Conservation (phyloP, 2,329 filamentous ascomycete species). For the Didymosphaeria variabile region DNA sequence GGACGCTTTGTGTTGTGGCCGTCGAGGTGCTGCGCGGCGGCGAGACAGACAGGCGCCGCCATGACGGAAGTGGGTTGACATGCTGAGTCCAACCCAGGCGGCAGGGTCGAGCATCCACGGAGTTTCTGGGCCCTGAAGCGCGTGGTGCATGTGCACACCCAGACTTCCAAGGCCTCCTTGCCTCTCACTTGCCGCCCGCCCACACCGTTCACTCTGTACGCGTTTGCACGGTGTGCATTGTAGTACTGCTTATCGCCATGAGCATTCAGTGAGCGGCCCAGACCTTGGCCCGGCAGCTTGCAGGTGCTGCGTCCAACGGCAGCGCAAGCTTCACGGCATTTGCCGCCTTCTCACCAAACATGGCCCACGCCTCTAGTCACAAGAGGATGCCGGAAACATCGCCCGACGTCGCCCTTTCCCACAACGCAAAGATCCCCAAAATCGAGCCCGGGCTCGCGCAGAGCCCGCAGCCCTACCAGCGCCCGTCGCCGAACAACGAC, state of each 20-base stretch:
- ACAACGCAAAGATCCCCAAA: conserved; percentile 43
- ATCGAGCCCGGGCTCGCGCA: conserved; percentile 36
- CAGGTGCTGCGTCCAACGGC: conserved; percentile 10
- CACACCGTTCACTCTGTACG: background rate
- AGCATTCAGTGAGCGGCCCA: background rate
- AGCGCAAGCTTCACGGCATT: conserved; percentile 7
- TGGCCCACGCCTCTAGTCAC: conserved; percentile 8
- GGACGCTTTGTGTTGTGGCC: background rate
- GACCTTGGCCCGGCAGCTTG: conserved; percentile 4
- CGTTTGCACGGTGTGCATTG: background rate
- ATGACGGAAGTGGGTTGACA: conserved; percentile 3
- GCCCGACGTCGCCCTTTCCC: conserved; percentile 26
- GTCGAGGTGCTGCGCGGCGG: background rate
- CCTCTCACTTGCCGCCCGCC: conserved; percentile 1
- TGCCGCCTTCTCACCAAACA: conserved; percentile 10
- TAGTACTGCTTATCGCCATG: conserved; percentile 1
- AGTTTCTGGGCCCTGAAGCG: background rate
- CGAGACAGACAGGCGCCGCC: background rate
- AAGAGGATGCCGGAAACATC: conserved; percentile 5
- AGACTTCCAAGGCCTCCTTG: background rate
- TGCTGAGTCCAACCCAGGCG: background rate
- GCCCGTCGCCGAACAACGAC: conserved; percentile 32
- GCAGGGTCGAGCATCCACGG: background rate
- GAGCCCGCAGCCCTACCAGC: conserved; percentile 25
- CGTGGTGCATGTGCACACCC: conserved; percentile 10